Conservation (phyloP, 331 rosid genomes). For the Pyrus hybrid region DNA sequence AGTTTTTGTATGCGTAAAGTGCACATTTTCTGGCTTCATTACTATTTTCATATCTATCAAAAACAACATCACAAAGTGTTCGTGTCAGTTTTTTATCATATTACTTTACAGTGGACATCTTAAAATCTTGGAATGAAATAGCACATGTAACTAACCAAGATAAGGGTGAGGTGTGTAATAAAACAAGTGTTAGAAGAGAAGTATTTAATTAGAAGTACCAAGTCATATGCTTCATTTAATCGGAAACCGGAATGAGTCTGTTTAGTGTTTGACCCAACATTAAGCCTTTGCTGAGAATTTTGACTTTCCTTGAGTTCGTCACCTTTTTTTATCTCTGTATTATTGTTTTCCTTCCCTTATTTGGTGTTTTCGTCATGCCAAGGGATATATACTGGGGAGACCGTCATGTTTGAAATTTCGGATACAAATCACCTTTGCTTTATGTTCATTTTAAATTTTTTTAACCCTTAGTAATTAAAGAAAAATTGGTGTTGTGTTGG, state of each 20-base stretch:
- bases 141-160: background rate
- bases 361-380: background rate
- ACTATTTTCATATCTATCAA: background rate
- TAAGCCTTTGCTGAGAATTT: background rate
- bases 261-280: background rate
- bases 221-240: background rate
- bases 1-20: background rate
- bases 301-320: background rate
- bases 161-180: background rate
- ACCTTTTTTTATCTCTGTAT: background rate
- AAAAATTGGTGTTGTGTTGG: background rate
- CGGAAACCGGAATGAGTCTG: background rate
- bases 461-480: background rate
- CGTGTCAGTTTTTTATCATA: background rate
- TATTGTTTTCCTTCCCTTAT: background rate
- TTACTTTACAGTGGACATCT: background rate
- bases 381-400: background rate
- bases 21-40: background rate
- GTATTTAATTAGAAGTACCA: background rate
- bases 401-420: background rate
- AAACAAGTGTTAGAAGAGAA: background rate
- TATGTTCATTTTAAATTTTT: background rate
- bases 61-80: background rate
- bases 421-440: background rate
- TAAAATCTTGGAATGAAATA: background rate